Base-by-base conservation (phyloP, 805 yeast species). In the Saccharomycopsis guyanensis region DNA sequence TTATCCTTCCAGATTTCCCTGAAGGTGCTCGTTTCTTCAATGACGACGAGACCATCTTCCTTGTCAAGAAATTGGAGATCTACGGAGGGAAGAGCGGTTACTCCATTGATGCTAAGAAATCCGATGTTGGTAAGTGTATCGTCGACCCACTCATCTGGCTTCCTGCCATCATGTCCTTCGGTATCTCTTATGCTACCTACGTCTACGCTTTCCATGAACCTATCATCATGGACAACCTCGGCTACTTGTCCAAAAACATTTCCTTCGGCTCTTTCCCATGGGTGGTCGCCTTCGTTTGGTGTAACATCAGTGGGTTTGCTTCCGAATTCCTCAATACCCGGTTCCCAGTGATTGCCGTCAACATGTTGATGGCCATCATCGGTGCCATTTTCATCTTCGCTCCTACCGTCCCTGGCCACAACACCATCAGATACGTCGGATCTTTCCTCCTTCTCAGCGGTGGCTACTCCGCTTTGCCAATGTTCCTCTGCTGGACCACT, bases 1-100 rank as follows among this genome's bases (percentile, higher is more conserved):
- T 81, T 56, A 57, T 70, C 39, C 70, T 82, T 50, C 75, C 85
- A n/a, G 87, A 82, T 59, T 81, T 81, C 70, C 88, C 89, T 3
- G 88, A 82, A 61, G 74, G 76, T 50, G 75, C 80, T 16, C 66
- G 73, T 57, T 81, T 72, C 57, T 57, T 78, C 45, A 70, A 64
- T 22, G 64, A 59, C 1, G 70, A 72, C 52, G 86, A 81, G 59
- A 68, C 74, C 13, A 60, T 57, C 2, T 78, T 73, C 58, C 57
- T 82, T 45, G 75, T 73, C 56, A 72, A 70, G 43, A 84, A 85
- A 61, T 69, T 83, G 33, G 79, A 71, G 49, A 61, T 73, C 13
- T 82, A 76, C 52, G 58, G 67, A 41, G 73, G 72, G 39, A 64
- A 68, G 33, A 74, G 82, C 8, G 72, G 75, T 23, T 73, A 58